These are phyloP conservation scores for Aspergillus brasiliensis DNA, from an alignment of 2,329 filamentous ascomycete species.

Conservation along the genomic window DNA sequence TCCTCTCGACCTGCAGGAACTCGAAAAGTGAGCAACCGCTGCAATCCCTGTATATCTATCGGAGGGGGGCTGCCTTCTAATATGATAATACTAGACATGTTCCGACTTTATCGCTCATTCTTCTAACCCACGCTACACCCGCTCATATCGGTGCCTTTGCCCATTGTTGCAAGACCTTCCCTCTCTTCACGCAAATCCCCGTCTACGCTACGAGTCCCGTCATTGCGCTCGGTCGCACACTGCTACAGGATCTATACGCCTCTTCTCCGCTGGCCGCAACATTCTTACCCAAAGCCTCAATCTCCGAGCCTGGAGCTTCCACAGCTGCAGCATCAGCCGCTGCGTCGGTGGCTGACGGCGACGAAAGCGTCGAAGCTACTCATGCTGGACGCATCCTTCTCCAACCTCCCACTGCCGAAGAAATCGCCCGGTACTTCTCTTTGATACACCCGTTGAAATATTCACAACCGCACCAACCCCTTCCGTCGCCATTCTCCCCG, in stretches of 20 bases:
- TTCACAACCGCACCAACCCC: constrained; percentile 90
- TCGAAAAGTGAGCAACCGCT: constrained; percentile 72
- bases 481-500: constrained; percentile 83
- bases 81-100: constrained; percentile 64
- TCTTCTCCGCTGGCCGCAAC: constrained; percentile 87
- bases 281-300: constrained; percentile 71
- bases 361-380: constrained; percentile 34
- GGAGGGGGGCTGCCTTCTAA: neutral
- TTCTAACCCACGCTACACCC: constrained; percentile 90
- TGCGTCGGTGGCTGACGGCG: constrained; percentile 29
- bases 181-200: constrained; percentile 86
- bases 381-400: constrained; percentile 54
- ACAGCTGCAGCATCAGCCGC: constrained; percentile 42
- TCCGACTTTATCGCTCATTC: constrained; percentile 86
- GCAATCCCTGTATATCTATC: neutral
- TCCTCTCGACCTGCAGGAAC: constrained; percentile 74
- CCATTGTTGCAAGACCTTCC: constrained; percentile 96
- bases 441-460: constrained; percentile 92
- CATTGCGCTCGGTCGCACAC: constrained; percentile 85
- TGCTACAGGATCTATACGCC: constrained; percentile 88
- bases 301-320: constrained; percentile 60
- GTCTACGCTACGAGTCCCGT: constrained; percentile 94
- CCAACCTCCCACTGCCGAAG: constrained; percentile 75
- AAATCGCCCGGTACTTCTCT: constrained; percentile 90
- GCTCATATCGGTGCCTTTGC: constrained; percentile 91